These are phyloP conservation scores for Jatropha curcas DNA, from an alignment of 345 rosid species.

Conservation along the genomic window DNA sequence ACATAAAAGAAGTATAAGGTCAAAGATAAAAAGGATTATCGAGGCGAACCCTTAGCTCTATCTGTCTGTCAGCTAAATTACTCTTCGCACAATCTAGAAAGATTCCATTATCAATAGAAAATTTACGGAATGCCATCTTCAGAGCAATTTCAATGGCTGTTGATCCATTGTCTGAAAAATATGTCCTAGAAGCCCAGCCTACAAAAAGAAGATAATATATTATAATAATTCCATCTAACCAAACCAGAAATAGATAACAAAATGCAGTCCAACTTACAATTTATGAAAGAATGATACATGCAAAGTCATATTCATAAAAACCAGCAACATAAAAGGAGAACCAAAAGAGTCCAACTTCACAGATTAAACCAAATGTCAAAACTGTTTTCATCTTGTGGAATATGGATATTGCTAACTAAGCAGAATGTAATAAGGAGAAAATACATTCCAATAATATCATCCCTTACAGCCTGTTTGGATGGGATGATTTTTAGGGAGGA, in stretches of 20 bases:
- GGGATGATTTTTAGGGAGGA: no score
- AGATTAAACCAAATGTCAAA: neutral
- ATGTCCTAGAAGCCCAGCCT: conserved; percentile 96
- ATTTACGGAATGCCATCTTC: conserved; percentile 96
- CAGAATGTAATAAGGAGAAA: neutral
- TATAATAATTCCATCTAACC: neutral
- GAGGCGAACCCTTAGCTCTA: conserved; percentile 57
- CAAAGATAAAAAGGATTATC: conserved; percentile 16
- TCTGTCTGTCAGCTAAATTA: conserved; percentile 32
- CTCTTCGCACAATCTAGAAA: conserved; percentile 29
- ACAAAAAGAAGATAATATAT: conserved; percentile 25
- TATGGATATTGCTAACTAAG: neutral
- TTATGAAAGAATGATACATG: neutral
- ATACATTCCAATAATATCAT: neutral
- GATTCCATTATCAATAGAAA: conserved; percentile 56
- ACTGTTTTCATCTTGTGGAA: no score
- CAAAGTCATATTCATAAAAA: neutral
- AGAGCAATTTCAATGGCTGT: conserved; percentile 93
- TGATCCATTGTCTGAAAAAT: conserved; percentile 93
- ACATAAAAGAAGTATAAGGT: neutral
- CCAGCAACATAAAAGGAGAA: neutral
- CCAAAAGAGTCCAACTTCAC: neutral
- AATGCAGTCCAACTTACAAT: neutral
- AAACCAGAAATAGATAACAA: neutral
- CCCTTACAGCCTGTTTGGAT: neutral